A percentile compares a stretch with the other conserved stretches of the same genome.
phyloP scores from a whole-genome alignment of 2,329 filamentous ascomycete species.

The Penicillium aurantiogriseum region DNA sequence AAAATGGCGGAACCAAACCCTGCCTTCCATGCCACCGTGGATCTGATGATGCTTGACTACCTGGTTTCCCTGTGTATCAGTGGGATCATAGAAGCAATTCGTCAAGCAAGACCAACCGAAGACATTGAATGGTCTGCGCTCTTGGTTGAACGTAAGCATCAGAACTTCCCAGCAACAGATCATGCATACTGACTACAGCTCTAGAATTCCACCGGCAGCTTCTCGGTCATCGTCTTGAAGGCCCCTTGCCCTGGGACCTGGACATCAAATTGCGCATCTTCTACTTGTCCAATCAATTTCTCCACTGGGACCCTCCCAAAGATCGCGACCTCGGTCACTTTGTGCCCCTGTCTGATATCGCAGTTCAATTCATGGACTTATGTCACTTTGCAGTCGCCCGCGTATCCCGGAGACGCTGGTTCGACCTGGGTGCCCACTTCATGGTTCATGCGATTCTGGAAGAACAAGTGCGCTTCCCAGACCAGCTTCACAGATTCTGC shows the following conservation, averaged over 20 bases:
- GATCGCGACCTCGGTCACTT: slow-evolving; percentile 12
- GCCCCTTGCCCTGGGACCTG: slow-evolving; percentile 40
- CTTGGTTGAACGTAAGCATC: slow-evolving; percentile 30
- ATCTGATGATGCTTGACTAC: slow-evolving; percentile 59
- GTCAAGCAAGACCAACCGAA: slow-evolving; percentile 6
- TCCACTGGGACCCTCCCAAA: slow-evolving; percentile 30
- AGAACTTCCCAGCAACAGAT: not conserved
- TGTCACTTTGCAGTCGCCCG: slow-evolving; percentile 39
- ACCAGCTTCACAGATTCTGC: slow-evolving; percentile 46
- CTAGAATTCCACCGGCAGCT: slow-evolving; percentile 47
- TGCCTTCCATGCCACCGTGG: slow-evolving; percentile 47
- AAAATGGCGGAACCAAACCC: slow-evolving; percentile 10
- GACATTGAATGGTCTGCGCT: slow-evolving; percentile 25
- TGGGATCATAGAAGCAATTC: slow-evolving; percentile 39
- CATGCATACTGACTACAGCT: not conserved
- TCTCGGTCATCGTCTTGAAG: slow-evolving; percentile 36
- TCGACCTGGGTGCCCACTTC: slow-evolving; percentile 47
- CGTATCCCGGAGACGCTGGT: slow-evolving; percentile 41
- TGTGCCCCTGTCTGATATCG: slow-evolving; percentile 42
- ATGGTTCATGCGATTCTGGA: slow-evolving; percentile 54
- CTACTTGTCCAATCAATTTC: slow-evolving; percentile 48
- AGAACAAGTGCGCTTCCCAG: slow-evolving; percentile 42
- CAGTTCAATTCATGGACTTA: slow-evolving; percentile 51
- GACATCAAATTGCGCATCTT: slow-evolving; percentile 51
- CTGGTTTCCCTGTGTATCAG: slow-evolving; percentile 49